A percentile compares a stretch with the other conserved stretches of the same genome.
Evolutionary conservation across 2,329 filamentous ascomycete genomes (phyloP).

Genomic region (Pochonia chlamydosporia): DNA sequence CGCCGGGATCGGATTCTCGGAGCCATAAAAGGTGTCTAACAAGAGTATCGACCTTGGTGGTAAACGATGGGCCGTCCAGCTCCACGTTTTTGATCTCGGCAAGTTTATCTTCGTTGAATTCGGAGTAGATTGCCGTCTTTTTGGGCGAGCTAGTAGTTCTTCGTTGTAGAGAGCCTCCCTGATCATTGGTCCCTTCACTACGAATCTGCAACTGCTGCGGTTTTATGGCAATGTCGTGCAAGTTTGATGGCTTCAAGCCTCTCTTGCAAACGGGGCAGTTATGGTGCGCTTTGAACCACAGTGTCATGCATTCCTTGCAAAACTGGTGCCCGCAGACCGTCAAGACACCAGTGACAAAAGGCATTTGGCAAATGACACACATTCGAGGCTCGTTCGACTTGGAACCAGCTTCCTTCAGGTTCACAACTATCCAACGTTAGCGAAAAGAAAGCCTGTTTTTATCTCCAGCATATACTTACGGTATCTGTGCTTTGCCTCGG

Average conservation of each 20-base stretch:
- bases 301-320: constrained; percentile 77
- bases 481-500: constrained; percentile 73
- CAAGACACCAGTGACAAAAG: constrained; percentile 72
- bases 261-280: constrained; percentile 85
- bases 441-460: background rate
- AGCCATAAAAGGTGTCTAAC: constrained; percentile 81
- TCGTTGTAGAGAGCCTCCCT: constrained; percentile 10
- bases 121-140: constrained; percentile 62
- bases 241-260: constrained; percentile 56
- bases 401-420: constrained; percentile 52
- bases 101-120: constrained; percentile 65
- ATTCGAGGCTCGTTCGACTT: constrained; percentile 58
- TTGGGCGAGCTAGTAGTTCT: constrained; percentile 18
- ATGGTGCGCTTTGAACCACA: constrained; percentile 69
- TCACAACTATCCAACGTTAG: constrained; percentile 33
- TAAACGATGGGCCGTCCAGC: constrained; percentile 66
- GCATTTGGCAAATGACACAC: constrained; percentile 79
- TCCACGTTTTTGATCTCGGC: constrained; percentile 79
- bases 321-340: constrained; percentile 90
- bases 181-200: constrained; percentile 17
- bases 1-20: constrained; percentile 73
- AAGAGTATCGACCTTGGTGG: constrained; percentile 84
- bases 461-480: constrained; percentile 30
- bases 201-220: constrained; percentile 67
- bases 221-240: constrained; percentile 82